A percentile compares a stretch with the other conserved stretches of the same genome.
phyloP scores from a whole-genome alignment of 2,329 filamentous ascomycete species.

The Xylariaceae sp. region DNA sequence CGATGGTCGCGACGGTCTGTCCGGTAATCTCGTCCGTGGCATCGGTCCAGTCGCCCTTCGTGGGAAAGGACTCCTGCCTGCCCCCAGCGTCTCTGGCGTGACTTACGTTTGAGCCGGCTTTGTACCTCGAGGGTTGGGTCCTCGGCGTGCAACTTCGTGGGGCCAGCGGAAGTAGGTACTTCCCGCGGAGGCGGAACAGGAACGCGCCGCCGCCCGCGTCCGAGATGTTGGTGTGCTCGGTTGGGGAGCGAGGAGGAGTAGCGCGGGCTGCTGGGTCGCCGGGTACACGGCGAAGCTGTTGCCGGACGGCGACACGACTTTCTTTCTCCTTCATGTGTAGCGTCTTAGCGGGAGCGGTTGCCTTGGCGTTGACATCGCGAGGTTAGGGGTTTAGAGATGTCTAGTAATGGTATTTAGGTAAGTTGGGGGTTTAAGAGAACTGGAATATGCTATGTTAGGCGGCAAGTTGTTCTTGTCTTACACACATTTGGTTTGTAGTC shows the following conservation, averaged over 20 bases:
- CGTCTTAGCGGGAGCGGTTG: no score
- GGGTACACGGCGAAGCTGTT: constrained; percentile 67
- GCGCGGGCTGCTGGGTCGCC: constrained; percentile 53
- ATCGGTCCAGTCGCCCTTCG: constrained; percentile 66
- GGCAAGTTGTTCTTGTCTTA: no score
- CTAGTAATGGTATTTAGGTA: no score
- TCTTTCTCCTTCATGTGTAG: constrained; percentile 66
- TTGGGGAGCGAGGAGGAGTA: constrained; percentile 59
- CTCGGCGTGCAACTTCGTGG: constrained; percentile 55
- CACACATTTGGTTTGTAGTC: no score
- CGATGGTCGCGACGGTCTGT: constrained; percentile 60
- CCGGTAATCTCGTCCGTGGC: constrained; percentile 52
- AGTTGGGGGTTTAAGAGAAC: no score
- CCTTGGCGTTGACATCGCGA: no score
- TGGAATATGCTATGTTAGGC: no score
- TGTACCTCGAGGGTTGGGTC: no score
- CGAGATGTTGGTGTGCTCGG: constrained; percentile 58
- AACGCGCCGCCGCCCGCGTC: constrained; percentile 57
- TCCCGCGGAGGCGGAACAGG: constrained; percentile 61
- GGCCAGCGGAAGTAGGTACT: constrained; percentile 52
- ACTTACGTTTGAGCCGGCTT: constrained; percentile 56
- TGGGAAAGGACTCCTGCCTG: no score
- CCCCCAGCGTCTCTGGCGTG: constrained; percentile 47
- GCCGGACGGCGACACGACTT: constrained; percentile 62
- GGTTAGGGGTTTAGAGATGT: no score